A percentile compares a stretch with the other conserved stretches of the same genome.
Conservation (phyloP, 139 green algal genomes). For the Chlamydomonas sphaeroides region DNA sequence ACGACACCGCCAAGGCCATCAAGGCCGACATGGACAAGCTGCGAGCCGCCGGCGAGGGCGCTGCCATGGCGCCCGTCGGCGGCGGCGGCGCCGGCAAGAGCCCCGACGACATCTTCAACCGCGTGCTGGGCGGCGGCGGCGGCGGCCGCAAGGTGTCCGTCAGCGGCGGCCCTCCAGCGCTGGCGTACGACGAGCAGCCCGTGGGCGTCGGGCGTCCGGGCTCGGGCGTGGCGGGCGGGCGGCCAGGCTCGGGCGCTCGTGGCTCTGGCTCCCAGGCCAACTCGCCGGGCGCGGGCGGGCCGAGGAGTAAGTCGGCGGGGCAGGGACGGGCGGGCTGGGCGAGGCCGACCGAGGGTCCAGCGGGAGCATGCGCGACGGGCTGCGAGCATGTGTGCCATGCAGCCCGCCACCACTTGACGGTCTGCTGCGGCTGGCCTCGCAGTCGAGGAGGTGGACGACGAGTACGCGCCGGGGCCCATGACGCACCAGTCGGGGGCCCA, state of each 20-base stretch:
- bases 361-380: too few species aligned
- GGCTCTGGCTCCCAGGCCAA: too few species aligned
- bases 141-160: background rate
- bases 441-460: slow-evolving; percentile 33
- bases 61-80: slow-evolving; percentile 30
- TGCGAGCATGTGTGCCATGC: too few species aligned
- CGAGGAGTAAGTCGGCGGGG: slow-evolving; percentile 4
- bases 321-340: too few species aligned
- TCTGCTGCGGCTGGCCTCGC: too few species aligned
- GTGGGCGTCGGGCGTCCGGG: too few species aligned
- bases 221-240: background rate
- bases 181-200: slow-evolving; percentile 46
- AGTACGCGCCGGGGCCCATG: background rate
- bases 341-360: too few species aligned
- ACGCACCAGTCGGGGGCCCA: slow-evolving; percentile 15
- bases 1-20: slow-evolving; percentile 92
- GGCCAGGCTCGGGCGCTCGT: background rate
- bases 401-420: too few species aligned
- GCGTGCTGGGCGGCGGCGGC: slow-evolving; percentile 54
- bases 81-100: slow-evolving; percentile 37
- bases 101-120: slow-evolving; percentile 70
- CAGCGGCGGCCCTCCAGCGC: background rate
- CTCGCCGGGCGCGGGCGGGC: background rate
- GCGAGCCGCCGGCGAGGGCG: slow-evolving; percentile 52
- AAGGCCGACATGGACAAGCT: slow-evolving; percentile 87